phyloP scores from a whole-genome alignment of 345 rosid genomes.

The Luvunga scandens region DNA sequence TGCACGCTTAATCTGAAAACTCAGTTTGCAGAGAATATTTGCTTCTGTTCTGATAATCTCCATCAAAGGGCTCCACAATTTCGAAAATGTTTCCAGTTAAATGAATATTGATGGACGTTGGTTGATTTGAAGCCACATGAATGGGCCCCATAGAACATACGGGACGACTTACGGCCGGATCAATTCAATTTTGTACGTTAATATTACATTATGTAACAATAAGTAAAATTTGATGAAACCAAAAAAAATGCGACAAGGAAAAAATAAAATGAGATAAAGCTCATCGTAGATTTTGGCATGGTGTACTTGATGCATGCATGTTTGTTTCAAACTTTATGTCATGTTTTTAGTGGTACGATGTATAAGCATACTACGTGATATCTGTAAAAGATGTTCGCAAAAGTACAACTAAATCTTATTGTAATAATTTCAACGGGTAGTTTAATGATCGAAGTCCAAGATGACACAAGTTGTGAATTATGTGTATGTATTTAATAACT shows the following conservation, averaged over 20 bases:
- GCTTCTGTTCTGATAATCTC: constrained; percentile 8
- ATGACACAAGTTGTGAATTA: neutral
- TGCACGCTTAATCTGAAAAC: neutral
- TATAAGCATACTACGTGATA: neutral
- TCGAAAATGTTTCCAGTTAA: constrained; percentile 1
- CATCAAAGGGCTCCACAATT: constrained; percentile 17
- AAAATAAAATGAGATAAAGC: neutral
- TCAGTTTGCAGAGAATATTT: constrained; percentile 23
- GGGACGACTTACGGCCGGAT: neutral
- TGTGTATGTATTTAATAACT: neutral
- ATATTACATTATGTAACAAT: neutral
- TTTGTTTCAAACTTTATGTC: neutral
- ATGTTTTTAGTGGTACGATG: neutral
- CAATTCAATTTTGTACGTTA: constrained; percentile 6
- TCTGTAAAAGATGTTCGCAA: neutral
- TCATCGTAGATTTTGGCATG: neutral
- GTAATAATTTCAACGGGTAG: neutral
- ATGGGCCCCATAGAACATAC: neutral
- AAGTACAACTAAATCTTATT: neutral
- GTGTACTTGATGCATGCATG: neutral
- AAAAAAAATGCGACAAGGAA: neutral
- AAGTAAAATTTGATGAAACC: constrained; percentile 1
- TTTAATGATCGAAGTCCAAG: neutral
- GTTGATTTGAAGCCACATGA: neutral
- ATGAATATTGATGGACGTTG: neutral